Evolutionary conservation across 225 moss, liverwort and hornwort genomes (phyloP), one percentile per base, ranked within the genome.

Genomic region (Asterella californica): DNA sequence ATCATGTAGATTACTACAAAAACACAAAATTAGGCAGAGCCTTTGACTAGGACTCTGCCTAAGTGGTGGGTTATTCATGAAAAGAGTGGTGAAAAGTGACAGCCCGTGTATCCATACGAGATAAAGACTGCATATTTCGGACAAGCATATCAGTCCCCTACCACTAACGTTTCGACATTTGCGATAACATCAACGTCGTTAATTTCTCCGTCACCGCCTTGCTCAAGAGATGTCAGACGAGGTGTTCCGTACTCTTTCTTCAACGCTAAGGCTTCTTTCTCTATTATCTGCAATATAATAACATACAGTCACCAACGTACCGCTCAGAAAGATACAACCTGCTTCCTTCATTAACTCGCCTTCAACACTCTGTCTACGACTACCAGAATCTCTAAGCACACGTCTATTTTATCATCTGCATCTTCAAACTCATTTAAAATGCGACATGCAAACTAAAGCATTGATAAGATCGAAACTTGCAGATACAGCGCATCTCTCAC

Each of bases 171-270:
- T 87, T 97, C 96, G 61, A 88, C 88, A 72, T 97, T 97, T 64
- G 92, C 94, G 77, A 97, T 89, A 54, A 97, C 92, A 86, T 97
- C 96, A 61, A 94, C 90, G 76, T 97, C 96, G 82, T 90, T 91
- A 65, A 97, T 97, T 86, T 94, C 94, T 79, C 96, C 96, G 83
- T 94, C 94, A 52, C 85, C 89, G 52, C 87, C 94, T 85, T 88
- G 88, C 81, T 93, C 90, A 70, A 97, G 80, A 72, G 82, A 34
- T 42, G 96, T 97, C 79, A 91, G 86, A 62, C 96, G 93, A 73
- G 93, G 96, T 37, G 92, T 91, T 70, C 96, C 96, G 76, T 75
- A 94, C 36, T 97, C 94, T 76, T 89, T 93, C 81, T 90, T 97
- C 81, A 97, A 79, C 71, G 87, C 83, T 81, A 94, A 80, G 55